phyloP scores from a whole-genome alignment of 1,284 basidiomycete genomes.

The Lentinus polychrous region DNA sequence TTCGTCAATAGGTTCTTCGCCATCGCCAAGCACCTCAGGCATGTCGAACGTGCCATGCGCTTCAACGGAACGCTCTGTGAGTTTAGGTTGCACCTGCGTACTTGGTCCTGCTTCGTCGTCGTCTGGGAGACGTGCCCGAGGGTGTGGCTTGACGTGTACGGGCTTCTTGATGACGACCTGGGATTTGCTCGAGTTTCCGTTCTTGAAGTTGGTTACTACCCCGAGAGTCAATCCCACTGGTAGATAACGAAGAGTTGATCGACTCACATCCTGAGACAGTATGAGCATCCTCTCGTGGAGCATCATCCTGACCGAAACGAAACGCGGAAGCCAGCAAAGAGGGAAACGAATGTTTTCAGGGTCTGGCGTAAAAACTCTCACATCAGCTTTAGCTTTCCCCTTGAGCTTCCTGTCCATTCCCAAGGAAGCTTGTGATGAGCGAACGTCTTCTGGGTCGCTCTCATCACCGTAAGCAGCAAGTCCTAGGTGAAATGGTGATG shows the following conservation, averaged over 20 bases:
- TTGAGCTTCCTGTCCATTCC: neutral
- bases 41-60: slow-evolving; percentile 8
- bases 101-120: slow-evolving; percentile 21
- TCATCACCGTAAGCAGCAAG: slow-evolving; percentile 61
- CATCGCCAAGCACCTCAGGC: slow-evolving; percentile 14
- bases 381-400: slow-evolving; percentile 27
- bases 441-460: slow-evolving; percentile 47
- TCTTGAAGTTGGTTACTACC: neutral
- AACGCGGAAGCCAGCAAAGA: slow-evolving; percentile 57
- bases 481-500: slow-evolving; percentile 28
- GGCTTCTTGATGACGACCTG: slow-evolving; percentile 56
- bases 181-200: slow-evolving; percentile 25
- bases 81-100: neutral
- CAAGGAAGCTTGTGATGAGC: slow-evolving; percentile 17
- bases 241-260: slow-evolving; percentile 1
- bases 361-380: slow-evolving; percentile 49
- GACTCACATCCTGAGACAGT: slow-evolving; percentile 42
- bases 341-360: slow-evolving; percentile 48
- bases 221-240: slow-evolving; percentile 1
- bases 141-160: slow-evolving; percentile 37
- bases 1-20: slow-evolving; percentile 30
- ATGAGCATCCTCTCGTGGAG: slow-evolving; percentile 35
- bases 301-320: slow-evolving; percentile 58
- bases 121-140: slow-evolving; percentile 41
- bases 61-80: neutral